Percentiles rank a stretch among this genome's conserved stretches.
Evolutionary conservation across 345 rosid genomes (phyloP).

Genomic region (Microthlaspi erraticum): DNA sequence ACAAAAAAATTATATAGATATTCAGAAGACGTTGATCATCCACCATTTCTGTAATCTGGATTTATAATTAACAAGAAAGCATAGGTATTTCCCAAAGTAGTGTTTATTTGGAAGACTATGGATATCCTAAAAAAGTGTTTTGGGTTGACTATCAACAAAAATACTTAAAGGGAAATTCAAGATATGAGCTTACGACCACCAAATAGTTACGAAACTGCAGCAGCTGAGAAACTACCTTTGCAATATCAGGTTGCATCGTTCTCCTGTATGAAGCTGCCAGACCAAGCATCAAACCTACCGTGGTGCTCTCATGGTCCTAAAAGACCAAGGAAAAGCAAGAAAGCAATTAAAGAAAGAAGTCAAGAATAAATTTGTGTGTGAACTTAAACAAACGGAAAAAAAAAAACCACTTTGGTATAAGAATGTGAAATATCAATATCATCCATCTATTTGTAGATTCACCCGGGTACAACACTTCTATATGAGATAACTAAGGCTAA

Average conservation of each 20-base stretch:
- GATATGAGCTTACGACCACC: conserved; percentile 17
- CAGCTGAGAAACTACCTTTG: conserved; percentile 61
- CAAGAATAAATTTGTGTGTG: conserved; percentile 14
- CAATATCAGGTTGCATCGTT: conserved; percentile 90
- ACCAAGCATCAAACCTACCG: conserved; percentile 94
- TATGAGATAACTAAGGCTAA: conserved; percentile 9
- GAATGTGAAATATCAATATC: not conserved
- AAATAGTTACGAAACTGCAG: conserved; percentile 31
- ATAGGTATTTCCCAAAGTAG: conserved; percentile 19
- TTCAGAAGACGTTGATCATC: conserved; percentile 26
- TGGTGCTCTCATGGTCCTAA: conserved; percentile 94
- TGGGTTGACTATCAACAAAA: conserved; percentile 12
- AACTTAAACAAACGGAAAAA: conserved; percentile 16
- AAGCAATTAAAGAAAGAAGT: conserved; percentile 11
- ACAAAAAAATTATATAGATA: not conserved
- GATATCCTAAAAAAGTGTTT: conserved; percentile 1
- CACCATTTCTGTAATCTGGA: conserved; percentile 19
- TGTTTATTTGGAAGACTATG: conserved; percentile 13
- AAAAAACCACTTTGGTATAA: not conserved
- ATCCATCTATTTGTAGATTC: conserved; percentile 28
- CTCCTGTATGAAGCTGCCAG: conserved; percentile 94
- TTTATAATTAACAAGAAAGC: conserved; percentile 16
- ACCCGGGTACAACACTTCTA: conserved; percentile 12
- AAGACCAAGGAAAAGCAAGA: conserved; percentile 30
- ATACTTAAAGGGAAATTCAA: conserved; percentile 14